Conservation (phyloP, 208 protist species). For the Naegleria fowleri region DNA sequence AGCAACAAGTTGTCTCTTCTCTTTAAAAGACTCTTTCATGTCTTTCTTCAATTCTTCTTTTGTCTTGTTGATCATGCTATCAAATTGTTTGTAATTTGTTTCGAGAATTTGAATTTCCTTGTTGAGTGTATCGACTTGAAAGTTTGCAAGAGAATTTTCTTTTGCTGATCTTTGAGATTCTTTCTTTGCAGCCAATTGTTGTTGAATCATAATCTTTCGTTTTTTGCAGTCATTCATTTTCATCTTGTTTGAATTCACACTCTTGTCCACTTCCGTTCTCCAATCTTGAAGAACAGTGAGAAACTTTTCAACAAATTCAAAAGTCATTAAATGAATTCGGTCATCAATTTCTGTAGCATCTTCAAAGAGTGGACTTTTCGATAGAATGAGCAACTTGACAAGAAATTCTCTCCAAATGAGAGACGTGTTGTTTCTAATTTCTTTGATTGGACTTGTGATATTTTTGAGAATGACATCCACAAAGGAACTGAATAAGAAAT, state of each 20-base stretch:
- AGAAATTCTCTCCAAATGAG: neutral
- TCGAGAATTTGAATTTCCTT: neutral
- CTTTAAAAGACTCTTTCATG: neutral
- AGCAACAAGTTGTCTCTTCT: neutral
- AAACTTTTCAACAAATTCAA: constrained; percentile 5
- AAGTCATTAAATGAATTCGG: neutral
- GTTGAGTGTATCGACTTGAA: neutral
- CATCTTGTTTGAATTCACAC: neutral
- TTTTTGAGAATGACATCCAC: neutral
- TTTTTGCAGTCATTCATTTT: constrained; percentile 8
- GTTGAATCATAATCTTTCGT: neutral
- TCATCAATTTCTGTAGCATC: neutral
- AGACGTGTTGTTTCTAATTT: neutral
- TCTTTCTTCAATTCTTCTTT: constrained; percentile 5
- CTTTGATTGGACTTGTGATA: neutral
- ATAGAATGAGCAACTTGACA: neutral
- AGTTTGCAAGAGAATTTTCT: neutral
- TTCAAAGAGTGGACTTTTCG: neutral
- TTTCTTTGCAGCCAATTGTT: constrained; percentile 4
- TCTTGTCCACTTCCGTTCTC: neutral
- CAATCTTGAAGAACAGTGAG: neutral
- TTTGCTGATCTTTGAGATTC: neutral
- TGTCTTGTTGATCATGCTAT: neutral
- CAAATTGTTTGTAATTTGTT: neutral
- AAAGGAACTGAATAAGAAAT: neutral